Conservation (phyloP, 306 rosid species). For the Styphnolobium japonicum region DNA sequence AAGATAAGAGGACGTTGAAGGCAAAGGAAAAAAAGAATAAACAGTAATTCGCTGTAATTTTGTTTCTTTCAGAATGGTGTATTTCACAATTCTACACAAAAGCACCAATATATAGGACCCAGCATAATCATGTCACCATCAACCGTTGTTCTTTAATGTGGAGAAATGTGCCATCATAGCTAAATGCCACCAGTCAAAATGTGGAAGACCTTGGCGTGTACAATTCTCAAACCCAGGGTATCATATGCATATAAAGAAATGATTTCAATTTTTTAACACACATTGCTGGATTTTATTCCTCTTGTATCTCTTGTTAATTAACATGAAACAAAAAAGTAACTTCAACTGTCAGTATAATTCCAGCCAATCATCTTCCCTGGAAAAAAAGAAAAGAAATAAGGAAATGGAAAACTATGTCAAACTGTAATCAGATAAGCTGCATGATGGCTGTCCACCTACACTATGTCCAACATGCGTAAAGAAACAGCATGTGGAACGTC, state of each 20-base stretch:
- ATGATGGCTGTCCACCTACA: background rate
- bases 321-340: constrained; percentile 3
- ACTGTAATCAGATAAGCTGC: constrained; percentile 7
- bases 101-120: background rate
- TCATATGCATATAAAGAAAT: background rate
- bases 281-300: background rate
- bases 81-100: background rate
- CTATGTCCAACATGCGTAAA: background rate
- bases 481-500: constrained; percentile 3
- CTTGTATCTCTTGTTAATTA: background rate
- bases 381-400: background rate
- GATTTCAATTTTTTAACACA: background rate
- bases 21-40: background rate
- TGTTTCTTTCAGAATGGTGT: background rate
- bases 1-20: background rate
- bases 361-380: constrained; percentile 12
- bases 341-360: background rate
- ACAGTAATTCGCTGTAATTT: too few relatives aligned
- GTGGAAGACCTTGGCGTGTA: background rate
- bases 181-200: background rate
- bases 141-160: background rate
- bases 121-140: background rate
- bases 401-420: background rate
- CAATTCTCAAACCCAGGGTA: background rate
- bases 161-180: constrained; percentile 10